A percentile compares a stretch with the other conserved stretches of the same genome.
phyloP scores from a whole-genome alignment of 805 yeast genomes.

The Kluyveromyces starmeri region DNA sequence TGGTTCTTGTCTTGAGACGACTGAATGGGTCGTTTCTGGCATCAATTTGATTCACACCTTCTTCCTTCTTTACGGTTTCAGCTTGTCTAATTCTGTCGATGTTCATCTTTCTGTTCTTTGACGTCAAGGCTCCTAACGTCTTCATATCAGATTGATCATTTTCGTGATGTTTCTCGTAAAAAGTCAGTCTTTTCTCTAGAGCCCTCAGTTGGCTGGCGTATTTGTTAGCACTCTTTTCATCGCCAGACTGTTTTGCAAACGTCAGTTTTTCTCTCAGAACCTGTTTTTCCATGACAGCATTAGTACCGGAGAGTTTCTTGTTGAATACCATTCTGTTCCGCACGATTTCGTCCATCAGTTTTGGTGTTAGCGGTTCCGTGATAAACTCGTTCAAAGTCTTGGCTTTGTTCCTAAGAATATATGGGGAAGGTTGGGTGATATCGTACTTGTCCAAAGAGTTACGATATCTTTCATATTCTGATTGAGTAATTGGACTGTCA shows the following conservation, averaged over 20 bases:
- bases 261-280: constrained; percentile 63
- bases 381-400: constrained; percentile 56
- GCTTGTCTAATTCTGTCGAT: constrained; percentile 71
- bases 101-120: constrained; percentile 77
- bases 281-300: constrained; percentile 69
- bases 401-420: constrained; percentile 56
- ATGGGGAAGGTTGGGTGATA: constrained; percentile 42
- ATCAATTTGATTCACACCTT: constrained; percentile 35
- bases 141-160: constrained; percentile 33
- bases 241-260: constrained; percentile 57
- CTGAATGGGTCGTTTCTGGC: constrained; percentile 72
- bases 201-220: constrained; percentile 41
- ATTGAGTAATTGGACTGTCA: constrained; percentile 60
- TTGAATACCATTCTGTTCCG: constrained; percentile 57
- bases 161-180: constrained; percentile 32
- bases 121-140: constrained; percentile 64
- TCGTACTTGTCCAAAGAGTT: constrained; percentile 51
- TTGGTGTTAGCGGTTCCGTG: constrained; percentile 56
- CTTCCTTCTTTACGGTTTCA: constrained; percentile 54
- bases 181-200: constrained; percentile 31
- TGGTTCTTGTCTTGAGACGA: constrained; percentile 79
- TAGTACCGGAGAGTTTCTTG: constrained; percentile 51
- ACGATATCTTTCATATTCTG: constrained; percentile 67
- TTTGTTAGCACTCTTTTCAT: constrained; percentile 35
- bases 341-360: constrained; percentile 72